These are phyloP conservation scores for Hygrocybe punicea DNA, from an alignment of 768 basidiomycete species.

Conservation along the genomic window DNA sequence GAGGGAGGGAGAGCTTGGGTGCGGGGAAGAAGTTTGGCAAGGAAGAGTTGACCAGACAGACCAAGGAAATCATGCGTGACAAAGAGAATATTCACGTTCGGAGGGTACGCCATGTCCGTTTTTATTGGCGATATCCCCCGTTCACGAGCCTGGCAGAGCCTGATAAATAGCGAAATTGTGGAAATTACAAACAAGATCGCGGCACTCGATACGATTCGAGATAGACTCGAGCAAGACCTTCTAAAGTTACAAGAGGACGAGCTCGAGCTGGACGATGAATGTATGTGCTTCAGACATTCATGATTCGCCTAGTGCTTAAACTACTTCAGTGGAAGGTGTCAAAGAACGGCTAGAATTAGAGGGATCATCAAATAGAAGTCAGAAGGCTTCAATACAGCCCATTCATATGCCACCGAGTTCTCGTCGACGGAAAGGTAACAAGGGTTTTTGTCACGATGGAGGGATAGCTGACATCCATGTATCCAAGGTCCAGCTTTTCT, in stretches of 20 bases:
- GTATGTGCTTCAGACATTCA: slow-evolving; percentile 45
- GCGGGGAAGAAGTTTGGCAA: slow-evolving; percentile 69
- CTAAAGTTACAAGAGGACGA: slow-evolving; percentile 92
- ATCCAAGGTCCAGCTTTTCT: slow-evolving; percentile 83
- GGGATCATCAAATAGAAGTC: slow-evolving; percentile 38
- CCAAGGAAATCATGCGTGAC: slow-evolving; percentile 81
- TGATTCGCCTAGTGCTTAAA: slow-evolving; percentile 4
- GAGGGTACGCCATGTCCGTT: slow-evolving; percentile 52
- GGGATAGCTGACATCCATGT: background rate
- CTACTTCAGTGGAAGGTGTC: slow-evolving; percentile 76
- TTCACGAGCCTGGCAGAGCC: slow-evolving; percentile 48
- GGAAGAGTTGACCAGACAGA: slow-evolving; percentile 82
- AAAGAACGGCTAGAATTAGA: slow-evolving; percentile 79
- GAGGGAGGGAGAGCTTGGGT: slow-evolving; percentile 64
- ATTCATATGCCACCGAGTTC: slow-evolving; percentile 56
- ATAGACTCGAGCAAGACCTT: slow-evolving; percentile 76
- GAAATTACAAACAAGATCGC: slow-evolving; percentile 91
- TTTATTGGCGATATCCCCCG: slow-evolving; percentile 10
- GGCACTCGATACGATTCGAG: slow-evolving; percentile 74
- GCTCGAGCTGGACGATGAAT: slow-evolving; percentile 92
- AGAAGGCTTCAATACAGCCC: slow-evolving; percentile 34
- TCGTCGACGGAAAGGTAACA: slow-evolving; percentile 62
- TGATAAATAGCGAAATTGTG: slow-evolving; percentile 81
- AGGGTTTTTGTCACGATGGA: background rate
- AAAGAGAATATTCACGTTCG: slow-evolving; percentile 91